These are phyloP conservation scores for Termitomyces sp. DNA, from an alignment of 768 basidiomycete genomes.

Conservation along the genomic window DNA sequence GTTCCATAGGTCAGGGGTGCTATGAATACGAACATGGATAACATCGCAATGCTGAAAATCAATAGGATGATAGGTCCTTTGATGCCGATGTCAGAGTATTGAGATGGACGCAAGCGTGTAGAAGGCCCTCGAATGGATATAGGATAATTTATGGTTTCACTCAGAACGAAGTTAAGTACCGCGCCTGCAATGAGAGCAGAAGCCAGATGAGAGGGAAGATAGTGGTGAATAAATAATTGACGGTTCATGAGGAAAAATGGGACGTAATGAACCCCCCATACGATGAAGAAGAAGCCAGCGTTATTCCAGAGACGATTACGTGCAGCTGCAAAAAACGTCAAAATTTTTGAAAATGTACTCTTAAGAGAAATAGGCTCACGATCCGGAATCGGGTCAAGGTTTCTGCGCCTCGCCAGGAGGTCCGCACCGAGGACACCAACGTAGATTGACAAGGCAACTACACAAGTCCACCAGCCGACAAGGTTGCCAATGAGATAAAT, in stretches of 20 bases:
- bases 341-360: neutral
- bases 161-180: conserved; percentile 84
- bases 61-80: conserved; percentile 66
- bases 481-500: conserved; percentile 97
- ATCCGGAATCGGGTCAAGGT: conserved; percentile 79
- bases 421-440: conserved; percentile 90
- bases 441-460: conserved; percentile 80
- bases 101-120: conserved; percentile 46
- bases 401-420: conserved; percentile 79
- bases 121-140: conserved; percentile 70
- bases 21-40: conserved; percentile 66
- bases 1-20: conserved; percentile 93
- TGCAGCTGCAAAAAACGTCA: conserved; percentile 47
- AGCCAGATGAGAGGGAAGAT: conserved; percentile 92
- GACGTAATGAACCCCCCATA: conserved; percentile 94
- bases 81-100: conserved; percentile 71
- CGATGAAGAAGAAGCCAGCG: conserved; percentile 88
- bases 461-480: conserved; percentile 92
- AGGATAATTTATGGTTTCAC: conserved; percentile 89
- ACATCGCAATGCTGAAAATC: conserved; percentile 52
- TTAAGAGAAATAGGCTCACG: conserved; percentile 44
- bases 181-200: conserved; percentile 91
- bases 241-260: conserved; percentile 99
- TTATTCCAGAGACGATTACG: conserved; percentile 95
- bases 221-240: conserved; percentile 96